Evolutionary conservation across 1,284 basidiomycete species (phyloP).

Genomic region (Takashimella tepidaria): DNA sequence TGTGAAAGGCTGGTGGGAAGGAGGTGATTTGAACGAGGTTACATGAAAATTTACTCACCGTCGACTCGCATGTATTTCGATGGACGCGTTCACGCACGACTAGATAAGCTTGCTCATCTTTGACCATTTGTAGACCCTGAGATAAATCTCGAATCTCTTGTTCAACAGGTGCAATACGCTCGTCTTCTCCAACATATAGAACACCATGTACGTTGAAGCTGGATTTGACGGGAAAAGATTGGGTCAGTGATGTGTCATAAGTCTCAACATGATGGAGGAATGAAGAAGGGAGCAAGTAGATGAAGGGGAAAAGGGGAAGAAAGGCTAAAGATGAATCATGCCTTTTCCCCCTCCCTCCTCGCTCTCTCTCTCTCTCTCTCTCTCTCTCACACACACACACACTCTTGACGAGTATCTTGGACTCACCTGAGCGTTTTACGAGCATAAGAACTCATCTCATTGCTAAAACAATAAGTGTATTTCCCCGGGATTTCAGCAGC

Average conservation of each 20-base stretch:
- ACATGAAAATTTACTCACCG: conserved; percentile 38
- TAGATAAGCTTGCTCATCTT: conserved; percentile 99
- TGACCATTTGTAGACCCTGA: conserved; percentile 77
- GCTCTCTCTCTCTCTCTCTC: too few species aligned
- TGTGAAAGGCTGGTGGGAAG: too few species aligned
- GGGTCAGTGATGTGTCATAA: too few species aligned
- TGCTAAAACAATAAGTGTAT: conserved; percentile 96
- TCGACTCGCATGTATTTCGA: conserved; percentile 59
- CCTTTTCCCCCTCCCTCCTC: too few species aligned
- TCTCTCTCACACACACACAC: too few species aligned
- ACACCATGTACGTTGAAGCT: conserved; percentile 99
- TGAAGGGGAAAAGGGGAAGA: too few species aligned
- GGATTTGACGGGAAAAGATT: too few species aligned
- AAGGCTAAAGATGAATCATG: too few species aligned
- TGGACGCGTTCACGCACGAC: conserved; percentile 89
- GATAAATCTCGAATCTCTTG: conserved; percentile 88
- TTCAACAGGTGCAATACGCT: conserved; percentile 81
- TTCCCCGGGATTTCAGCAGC: conserved; percentile 81
- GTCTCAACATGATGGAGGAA: too few species aligned
- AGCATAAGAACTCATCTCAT: conserved; percentile 90
- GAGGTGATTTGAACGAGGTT: too few species aligned
- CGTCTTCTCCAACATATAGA: conserved; percentile 56
- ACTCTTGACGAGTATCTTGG: too few species aligned
- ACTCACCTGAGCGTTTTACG: conserved; percentile 88
- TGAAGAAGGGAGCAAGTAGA: too few species aligned